phyloP scores from a whole-genome alignment of 108 stramenopile species.

The Cyclotella atomus region DNA sequence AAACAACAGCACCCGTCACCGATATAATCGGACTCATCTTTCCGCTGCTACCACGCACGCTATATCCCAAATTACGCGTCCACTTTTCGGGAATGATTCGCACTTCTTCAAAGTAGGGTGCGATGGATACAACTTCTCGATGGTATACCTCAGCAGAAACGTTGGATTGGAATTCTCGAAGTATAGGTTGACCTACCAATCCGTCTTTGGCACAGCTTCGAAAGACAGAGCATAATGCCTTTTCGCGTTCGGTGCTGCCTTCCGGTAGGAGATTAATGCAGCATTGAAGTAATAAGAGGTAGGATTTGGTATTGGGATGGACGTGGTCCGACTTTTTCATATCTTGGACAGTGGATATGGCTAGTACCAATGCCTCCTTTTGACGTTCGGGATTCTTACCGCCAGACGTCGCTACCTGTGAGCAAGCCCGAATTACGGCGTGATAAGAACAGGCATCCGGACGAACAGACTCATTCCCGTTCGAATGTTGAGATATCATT shows the following conservation, averaged over 20 bases:
- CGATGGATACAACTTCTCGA: constrained; percentile 55
- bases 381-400: constrained; percentile 17
- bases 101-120: constrained; percentile 52
- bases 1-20: constrained; percentile 63
- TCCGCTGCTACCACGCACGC: constrained; percentile 44
- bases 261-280: constrained; percentile 54
- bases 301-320: constrained; percentile 66
- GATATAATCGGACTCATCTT: constrained; percentile 64
- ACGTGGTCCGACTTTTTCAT: constrained; percentile 48
- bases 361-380: constrained; percentile 35
- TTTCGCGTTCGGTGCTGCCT: constrained; percentile 55
- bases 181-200: constrained; percentile 61
- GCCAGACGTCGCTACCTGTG: constrained; percentile 16
- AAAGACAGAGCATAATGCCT: constrained; percentile 67
- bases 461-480: constrained; percentile 40
- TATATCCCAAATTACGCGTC: constrained; percentile 72
- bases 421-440: constrained; percentile 68
- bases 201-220: constrained; percentile 74
- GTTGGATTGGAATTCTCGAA: constrained; percentile 54
- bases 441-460: constrained; percentile 56
- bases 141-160: constrained; percentile 64
- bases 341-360: constrained; percentile 51
- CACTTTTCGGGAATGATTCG: constrained; percentile 69
- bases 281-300: constrained; percentile 64
- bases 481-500: constrained; percentile 45